Base-by-base conservation (phyloP, 345 rosid genomes). In the Hypericum androsaemum region DNA sequence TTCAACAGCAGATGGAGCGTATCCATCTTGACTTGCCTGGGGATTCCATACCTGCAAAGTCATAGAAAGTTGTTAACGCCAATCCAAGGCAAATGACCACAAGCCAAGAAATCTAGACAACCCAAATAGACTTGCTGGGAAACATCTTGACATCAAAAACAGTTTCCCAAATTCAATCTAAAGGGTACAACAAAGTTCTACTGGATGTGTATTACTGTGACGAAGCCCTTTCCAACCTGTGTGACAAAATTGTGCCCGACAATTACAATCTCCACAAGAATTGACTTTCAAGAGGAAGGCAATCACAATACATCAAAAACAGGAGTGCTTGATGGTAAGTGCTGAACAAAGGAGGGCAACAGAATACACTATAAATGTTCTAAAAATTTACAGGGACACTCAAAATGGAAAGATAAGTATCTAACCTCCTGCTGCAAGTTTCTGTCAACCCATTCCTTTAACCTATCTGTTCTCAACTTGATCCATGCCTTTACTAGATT, bases 401-500 rank as follows among this genome's bases (percentile, higher is more conserved):
- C 16, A 52, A 9, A 37, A 41, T 50, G 12, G 7, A 37, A 38
- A 13, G 38, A 39, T 4, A 45, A 22, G 52, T 40, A 57, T 64
- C 6, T 55, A 92, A 22, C 98, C 94, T 92, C 98, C 64, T 85
- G 97, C 54, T 81, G 97, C 81, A 90, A 65, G 74, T 69, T 84
- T 72, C 94, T 69, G 61, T 85, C 98, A 43, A 81, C 76, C 95
- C 89, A 87, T 56, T 90, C 96, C 72, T 82, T 87, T 61, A 88
- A 56, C 70, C 89, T 79, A 73, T 88, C 96, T 48, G 80, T 63
- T 65, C 89, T 88, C 48, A 72, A 65, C 57, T 70, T 82, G 60
- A 90, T 81, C 98, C 98, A 90, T 38, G 59, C 70, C 63, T 88
- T 90, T 12, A 90, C 94, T 56, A 88, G 79, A 80, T 83, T 83